phyloP scores from a whole-genome alignment of 257 asterid genomes.

The Solanum arcanum region DNA sequence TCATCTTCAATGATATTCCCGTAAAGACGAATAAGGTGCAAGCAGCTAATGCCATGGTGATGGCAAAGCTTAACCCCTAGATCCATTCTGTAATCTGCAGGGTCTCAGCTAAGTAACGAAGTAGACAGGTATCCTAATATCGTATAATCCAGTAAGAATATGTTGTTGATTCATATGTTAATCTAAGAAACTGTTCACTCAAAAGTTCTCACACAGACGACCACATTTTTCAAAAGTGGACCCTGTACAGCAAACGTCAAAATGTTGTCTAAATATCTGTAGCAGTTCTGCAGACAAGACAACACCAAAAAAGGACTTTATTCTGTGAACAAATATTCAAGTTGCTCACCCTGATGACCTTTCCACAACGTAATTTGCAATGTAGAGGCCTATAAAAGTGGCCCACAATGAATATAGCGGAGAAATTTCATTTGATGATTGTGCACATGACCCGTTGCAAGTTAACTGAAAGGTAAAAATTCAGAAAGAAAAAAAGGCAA shows the following conservation, averaged over 20 bases:
- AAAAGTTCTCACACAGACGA: not conserved
- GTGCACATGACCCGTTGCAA: constrained; percentile 74
- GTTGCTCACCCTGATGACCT: constrained; percentile 87
- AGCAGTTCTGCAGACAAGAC: not conserved
- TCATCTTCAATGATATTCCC: not conserved
- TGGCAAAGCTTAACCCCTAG: not conserved
- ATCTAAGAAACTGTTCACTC: not conserved
- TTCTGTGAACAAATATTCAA: not conserved
- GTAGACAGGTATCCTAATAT: not conserved
- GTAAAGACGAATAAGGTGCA: not conserved
- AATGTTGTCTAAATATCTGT: not conserved
- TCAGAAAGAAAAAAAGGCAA: not conserved
- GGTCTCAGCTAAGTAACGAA: not conserved
- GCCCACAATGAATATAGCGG: constrained; percentile 99
- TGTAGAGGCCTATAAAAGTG: constrained; percentile 95
- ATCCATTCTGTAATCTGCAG: not conserved
- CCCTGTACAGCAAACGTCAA: not conserved
- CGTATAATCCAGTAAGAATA: not conserved
- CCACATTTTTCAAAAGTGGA: not conserved
- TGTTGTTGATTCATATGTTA: not conserved
- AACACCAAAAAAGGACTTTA: not conserved
- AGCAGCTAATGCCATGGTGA: not conserved
- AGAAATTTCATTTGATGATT: constrained; percentile 85
- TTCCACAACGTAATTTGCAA: constrained; percentile 98
- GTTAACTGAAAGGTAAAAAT: constrained; percentile 41